phyloP scores from a whole-genome alignment of 1,139 yeast species.

The Pichia sp. region DNA sequence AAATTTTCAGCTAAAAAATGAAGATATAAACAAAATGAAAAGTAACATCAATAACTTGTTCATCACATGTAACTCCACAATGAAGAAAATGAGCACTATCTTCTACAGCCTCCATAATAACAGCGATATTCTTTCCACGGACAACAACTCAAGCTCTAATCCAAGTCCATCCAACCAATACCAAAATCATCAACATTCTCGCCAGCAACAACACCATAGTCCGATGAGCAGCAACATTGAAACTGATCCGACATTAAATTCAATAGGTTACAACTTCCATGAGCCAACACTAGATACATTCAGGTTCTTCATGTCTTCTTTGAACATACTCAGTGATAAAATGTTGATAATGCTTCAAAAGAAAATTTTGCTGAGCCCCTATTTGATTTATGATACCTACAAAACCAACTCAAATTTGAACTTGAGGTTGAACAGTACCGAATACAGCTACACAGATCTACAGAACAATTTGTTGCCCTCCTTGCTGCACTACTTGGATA shows the following conservation, averaged over 20 bases:
- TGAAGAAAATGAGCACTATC: constrained; percentile 26
- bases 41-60: constrained; percentile 47
- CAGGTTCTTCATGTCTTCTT: constrained; percentile 45
- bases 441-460: constrained; percentile 47
- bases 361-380: constrained; percentile 38
- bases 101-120: constrained; percentile 24
- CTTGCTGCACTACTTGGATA: constrained; percentile 54
- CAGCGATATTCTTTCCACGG: constrained; percentile 14
- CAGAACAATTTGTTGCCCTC: constrained; percentile 54
- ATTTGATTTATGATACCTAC: constrained; percentile 27
- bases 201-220: background rate
- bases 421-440: constrained; percentile 31
- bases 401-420: constrained; percentile 38
- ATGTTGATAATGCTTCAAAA: constrained; percentile 53
- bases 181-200: background rate
- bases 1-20: constrained; percentile 31
- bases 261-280: background rate
- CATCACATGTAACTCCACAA: constrained; percentile 46
- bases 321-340: constrained; percentile 54
- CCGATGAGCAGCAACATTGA: background rate
- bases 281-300: constrained; percentile 32
- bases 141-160: background rate
- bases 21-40: constrained; percentile 44
- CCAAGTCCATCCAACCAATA: background rate
- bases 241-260: background rate